phyloP scores from a whole-genome alignment of 768 basidiomycete species.

The Lyophyllum shimeji region DNA sequence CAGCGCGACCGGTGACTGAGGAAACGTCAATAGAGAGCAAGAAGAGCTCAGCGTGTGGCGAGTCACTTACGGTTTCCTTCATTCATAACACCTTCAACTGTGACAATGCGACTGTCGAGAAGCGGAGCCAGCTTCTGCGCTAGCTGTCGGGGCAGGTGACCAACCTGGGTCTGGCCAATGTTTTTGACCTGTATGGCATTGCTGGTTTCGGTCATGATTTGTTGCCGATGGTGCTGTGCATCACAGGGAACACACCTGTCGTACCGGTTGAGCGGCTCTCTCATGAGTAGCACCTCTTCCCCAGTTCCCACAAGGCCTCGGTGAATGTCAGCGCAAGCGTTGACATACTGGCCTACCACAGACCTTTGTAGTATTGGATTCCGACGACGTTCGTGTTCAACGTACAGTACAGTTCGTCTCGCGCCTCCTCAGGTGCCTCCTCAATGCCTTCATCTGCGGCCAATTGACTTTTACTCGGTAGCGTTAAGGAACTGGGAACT shows the following conservation, averaged over 20 bases:
- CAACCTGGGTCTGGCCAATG: conserved; percentile 72
- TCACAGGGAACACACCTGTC: conserved; percentile 49
- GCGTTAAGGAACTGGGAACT: conserved; percentile 2
- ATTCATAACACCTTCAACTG: conserved; percentile 68
- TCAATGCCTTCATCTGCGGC: conserved; percentile 43
- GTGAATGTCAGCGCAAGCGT: conserved; percentile 5
- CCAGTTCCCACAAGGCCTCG: conserved; percentile 78
- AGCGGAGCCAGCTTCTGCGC: conserved; percentile 65
- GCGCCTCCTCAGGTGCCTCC: conserved; percentile 41
- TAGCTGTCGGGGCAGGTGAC: conserved; percentile 68
- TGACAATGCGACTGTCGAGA: conserved; percentile 62
- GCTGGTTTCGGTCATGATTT: conserved; percentile 29
- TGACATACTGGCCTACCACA: conserved; percentile 1
- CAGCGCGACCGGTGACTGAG: conserved; percentile 39
- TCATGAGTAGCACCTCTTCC: conserved; percentile 68
- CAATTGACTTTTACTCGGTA: conserved; percentile 14
- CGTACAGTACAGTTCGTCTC: conserved; percentile 69
- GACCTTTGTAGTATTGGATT: conserved; percentile 79
- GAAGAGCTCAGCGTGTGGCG: background rate
- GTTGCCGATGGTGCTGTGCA: too few relatives aligned
- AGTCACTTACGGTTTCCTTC: conserved; percentile 64
- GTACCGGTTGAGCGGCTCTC: conserved; percentile 67
- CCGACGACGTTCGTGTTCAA: conserved; percentile 71
- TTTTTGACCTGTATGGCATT: conserved; percentile 85
- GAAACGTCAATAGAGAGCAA: conserved; percentile 7